Evolutionary conservation across 2,329 filamentous ascomycete genomes (phyloP).

Genomic region (Helicocarpus griseus): DNA sequence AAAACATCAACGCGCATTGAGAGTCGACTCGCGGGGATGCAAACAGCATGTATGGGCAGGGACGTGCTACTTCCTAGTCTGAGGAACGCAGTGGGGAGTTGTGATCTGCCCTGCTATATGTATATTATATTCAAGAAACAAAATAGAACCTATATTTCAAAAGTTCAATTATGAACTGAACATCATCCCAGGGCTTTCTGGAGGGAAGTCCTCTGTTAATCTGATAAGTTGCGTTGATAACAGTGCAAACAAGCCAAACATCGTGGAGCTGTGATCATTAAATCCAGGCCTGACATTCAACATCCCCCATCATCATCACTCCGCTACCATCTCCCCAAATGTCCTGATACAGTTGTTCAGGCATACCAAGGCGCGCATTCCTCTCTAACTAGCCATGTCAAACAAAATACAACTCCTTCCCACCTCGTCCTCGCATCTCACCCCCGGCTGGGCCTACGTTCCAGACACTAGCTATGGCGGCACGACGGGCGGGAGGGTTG

Average conservation of each 20-base stretch:
- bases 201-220: no score
- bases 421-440: constrained; percentile 54
- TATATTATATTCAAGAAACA: no score
- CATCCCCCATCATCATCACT: no score
- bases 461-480: constrained; percentile 59
- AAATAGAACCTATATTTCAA: neutral
- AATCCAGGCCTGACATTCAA: no score
- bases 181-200: no score
- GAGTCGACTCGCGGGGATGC: no score
- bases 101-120: no score
- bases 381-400: constrained; percentile 37
- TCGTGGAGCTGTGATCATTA: neutral
- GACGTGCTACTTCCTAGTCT: no score
- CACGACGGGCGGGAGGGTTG: constrained; percentile 42
- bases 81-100: no score
- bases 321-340: neutral
- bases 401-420: constrained; percentile 72
- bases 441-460: constrained; percentile 89
- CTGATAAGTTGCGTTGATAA: neutral
- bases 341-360: neutral
- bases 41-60: no score
- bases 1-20: no score
- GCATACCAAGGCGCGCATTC: constrained; percentile 9
- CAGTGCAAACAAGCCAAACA: constrained; percentile 1
- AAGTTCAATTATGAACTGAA: no score